Evolutionary conservation across 2,329 filamentous ascomycete genomes (phyloP), one percentile per base, ranked within the genome.

Genomic region (Colletotrichum gloeosporioides): DNA sequence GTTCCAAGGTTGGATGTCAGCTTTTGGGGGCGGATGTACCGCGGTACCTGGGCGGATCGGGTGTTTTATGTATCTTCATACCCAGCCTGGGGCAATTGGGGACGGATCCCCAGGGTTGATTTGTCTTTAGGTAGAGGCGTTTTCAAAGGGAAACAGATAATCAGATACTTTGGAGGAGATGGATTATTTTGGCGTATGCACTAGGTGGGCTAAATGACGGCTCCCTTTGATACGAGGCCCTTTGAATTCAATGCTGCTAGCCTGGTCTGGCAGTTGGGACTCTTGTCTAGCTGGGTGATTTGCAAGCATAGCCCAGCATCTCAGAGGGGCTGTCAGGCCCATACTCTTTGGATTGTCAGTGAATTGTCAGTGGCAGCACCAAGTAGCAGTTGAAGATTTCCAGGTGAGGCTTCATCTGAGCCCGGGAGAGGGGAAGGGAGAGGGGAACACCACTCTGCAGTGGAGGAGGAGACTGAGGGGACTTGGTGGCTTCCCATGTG

Each of bases 11-110:
- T 57, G 59, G 34, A 65, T 69, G 70, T 63, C 13, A 59, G 59
- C 69, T 44, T 65, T 53, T 65, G 32, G 59, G 59, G 36, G 44
- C 53, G 15, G n/a, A 61, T 65, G 74, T 76, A 74, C 70, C n/a
- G 0, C 5, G 49, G 64, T 69, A 76, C 73, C 2, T 76, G 7
- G 22, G n/a, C 15, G 16, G 16, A 49, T 36, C 9, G 15, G 64
- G 57, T 27, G 34, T 27, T 16, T 10, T 2, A 73, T 49, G 70
- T 76, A 73, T 64, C 44, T 8, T 3, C 18, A n/a, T 22, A 22
- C 44, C 12, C n/a, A 53, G 4, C 44, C 70, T 64, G 32, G 64
- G 34, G 39, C 65, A 61, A 61, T 22, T 16, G 36, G 12, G n/a
- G 32, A 27, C 59, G 63, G 55, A 57, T 68, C 63, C 18, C 34